phyloP scores from a whole-genome alignment of 495 filamentous ascomycete genomes.

The Delitschia confertaspora region DNA sequence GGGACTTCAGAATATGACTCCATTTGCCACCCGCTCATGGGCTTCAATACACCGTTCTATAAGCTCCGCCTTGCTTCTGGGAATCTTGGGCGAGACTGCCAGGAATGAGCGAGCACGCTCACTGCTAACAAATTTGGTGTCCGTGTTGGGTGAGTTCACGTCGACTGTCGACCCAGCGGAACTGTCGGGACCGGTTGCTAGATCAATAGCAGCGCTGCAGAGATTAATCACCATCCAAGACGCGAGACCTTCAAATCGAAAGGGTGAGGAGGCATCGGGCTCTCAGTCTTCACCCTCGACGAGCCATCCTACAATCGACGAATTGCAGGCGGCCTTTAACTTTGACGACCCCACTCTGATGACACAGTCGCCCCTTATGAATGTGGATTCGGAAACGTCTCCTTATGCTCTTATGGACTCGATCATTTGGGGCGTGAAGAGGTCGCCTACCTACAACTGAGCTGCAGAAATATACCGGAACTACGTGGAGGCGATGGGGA shows the following conservation, averaged over 20 bases:
- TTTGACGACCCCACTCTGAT: conserved; percentile 16
- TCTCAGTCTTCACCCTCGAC: conserved; percentile 19
- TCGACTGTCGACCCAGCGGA: conserved; percentile 32
- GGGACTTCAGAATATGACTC: conserved; percentile 56
- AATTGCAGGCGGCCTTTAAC: conserved; percentile 20
- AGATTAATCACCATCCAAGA: conserved; percentile 20
- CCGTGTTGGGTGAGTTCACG: conserved; percentile 31
- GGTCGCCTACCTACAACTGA: too few relatives aligned
- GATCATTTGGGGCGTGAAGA: conserved; percentile 27
- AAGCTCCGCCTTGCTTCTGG: conserved; percentile 55
- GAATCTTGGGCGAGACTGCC: conserved; percentile 48
- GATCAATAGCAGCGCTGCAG: conserved; percentile 31
- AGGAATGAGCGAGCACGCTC: conserved; percentile 33
- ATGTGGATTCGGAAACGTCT: conserved; percentile 20
- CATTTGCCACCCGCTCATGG: conserved; percentile 58
- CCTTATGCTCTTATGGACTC: conserved; percentile 29
- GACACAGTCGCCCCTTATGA: conserved; percentile 16
- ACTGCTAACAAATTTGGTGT: conserved; percentile 30
- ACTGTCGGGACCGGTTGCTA: conserved; percentile 33
- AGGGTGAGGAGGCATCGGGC: conserved; percentile 9
- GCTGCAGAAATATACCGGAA: too few relatives aligned
- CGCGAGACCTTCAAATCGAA: not conserved
- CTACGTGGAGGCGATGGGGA: too few relatives aligned
- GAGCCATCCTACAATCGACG: conserved; percentile 14
- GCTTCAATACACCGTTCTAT: conserved; percentile 57